These are phyloP conservation scores for Daedaleopsis nitida DNA, from an alignment of 768 basidiomycete genomes.

Conservation along the genomic window DNA sequence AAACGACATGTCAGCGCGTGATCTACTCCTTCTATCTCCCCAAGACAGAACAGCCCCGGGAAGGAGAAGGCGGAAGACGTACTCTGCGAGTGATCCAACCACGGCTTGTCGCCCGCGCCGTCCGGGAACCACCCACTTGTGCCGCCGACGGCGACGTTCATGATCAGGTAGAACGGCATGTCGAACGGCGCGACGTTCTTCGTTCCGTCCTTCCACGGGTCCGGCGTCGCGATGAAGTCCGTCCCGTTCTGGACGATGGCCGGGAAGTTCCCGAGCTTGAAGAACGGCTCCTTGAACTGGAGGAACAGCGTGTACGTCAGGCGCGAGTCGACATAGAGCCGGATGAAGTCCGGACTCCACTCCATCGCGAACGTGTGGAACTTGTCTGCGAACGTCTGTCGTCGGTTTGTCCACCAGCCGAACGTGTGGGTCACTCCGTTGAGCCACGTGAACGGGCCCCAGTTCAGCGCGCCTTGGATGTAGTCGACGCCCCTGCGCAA, in stretches of 20 bases:
- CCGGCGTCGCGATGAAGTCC: conserved; percentile 60
- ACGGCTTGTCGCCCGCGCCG: conserved; percentile 71
- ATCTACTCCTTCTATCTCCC: not conserved
- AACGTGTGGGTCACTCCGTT: conserved; percentile 65
- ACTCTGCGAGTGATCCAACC: conserved; percentile 68
- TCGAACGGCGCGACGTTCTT: conserved; percentile 80
- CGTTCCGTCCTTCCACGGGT: conserved; percentile 76
- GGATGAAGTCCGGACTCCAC: conserved; percentile 84
- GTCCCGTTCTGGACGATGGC: conserved; percentile 56
- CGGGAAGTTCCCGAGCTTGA: conserved; percentile 76
- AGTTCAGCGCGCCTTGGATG: conserved; percentile 49
- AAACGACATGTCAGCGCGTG: not conserved
- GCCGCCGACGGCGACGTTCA: conserved; percentile 83
- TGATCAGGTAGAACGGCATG: conserved; percentile 82
- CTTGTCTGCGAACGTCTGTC: conserved; percentile 62
- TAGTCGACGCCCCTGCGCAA: conserved; percentile 41
- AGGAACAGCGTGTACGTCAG: conserved; percentile 71
- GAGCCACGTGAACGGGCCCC: conserved; percentile 45
- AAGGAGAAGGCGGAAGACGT: conserved; percentile 4
- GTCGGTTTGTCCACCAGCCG: conserved; percentile 72
- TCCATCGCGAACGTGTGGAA: conserved; percentile 87
- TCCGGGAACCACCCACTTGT: conserved; percentile 96
- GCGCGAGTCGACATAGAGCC: conserved; percentile 82
- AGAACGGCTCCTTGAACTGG: conserved; percentile 78
- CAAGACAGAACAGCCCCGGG: not conserved